Conservation (phyloP, 2,329 filamentous ascomycete genomes). For the Pseudopyrenochaeta lycopersici region DNA sequence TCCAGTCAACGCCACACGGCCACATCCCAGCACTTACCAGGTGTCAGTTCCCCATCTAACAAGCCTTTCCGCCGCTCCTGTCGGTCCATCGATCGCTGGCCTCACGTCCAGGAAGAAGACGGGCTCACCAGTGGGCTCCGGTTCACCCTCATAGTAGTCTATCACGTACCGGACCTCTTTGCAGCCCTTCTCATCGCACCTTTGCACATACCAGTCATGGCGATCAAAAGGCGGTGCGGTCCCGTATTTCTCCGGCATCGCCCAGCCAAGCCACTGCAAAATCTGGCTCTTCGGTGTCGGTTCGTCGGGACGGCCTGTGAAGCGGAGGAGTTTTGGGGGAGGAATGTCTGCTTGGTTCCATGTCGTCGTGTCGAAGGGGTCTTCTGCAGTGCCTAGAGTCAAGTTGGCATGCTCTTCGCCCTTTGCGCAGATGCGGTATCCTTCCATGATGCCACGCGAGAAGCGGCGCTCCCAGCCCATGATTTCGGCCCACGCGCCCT, state of each 20-base stretch:
- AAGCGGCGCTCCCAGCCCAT: constrained; percentile 93
- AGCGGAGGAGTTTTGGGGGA: constrained; percentile 80
- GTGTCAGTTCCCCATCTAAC: constrained; percentile 92
- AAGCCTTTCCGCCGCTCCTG: constrained; percentile 79
- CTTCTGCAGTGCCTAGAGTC: constrained; percentile 53
- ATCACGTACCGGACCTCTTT: constrained; percentile 93
- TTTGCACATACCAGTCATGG: constrained; percentile 94
- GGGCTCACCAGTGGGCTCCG: constrained; percentile 85
- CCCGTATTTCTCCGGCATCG: constrained; percentile 81
- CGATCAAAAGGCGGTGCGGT: constrained; percentile 91
- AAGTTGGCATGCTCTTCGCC: constrained; percentile 75
- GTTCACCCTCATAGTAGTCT: constrained; percentile 89
- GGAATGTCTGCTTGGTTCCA: constrained; percentile 47
- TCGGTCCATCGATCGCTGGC: constrained; percentile 84
- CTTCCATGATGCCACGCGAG: constrained; percentile 72
- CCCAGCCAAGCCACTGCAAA: constrained; percentile 77
- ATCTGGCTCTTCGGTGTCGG: constrained; percentile 91
- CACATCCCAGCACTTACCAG: constrained; percentile 61
- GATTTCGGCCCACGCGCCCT: constrained; percentile 96
- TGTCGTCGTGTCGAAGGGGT: constrained; percentile 44
- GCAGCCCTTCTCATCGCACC: constrained; percentile 71
- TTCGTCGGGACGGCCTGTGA: constrained; percentile 88
- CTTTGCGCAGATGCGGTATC: constrained; percentile 76
- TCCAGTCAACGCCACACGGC: no score
- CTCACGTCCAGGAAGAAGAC: constrained; percentile 96